Conservation (phyloP, 169 alveolate species). For the Miamiensis avidus region DNA sequence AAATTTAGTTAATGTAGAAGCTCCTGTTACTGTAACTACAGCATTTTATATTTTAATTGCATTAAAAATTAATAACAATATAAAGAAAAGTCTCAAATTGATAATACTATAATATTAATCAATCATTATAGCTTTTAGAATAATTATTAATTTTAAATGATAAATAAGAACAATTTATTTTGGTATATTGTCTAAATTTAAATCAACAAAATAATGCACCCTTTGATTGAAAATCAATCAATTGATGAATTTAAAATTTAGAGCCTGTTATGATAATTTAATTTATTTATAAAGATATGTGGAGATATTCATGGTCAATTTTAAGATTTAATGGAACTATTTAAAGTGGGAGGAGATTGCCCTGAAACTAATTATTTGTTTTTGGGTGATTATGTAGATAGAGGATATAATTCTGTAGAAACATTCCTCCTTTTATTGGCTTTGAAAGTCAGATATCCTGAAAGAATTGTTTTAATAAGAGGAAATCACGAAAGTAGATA, state of each 20-base stretch:
- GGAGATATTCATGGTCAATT: constrained; percentile 98
- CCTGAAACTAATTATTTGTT: constrained; percentile 95
- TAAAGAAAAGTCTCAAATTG: background rate
- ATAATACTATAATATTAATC: background rate
- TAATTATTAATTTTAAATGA: constrained; percentile 3
- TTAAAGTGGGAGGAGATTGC: constrained; percentile 90
- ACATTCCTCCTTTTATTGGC: constrained; percentile 97
- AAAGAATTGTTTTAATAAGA: constrained; percentile 94
- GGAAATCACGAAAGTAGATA: constrained; percentile 99
- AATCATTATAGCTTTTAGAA: background rate
- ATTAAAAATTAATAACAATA: constrained; percentile 20
- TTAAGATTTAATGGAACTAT: constrained; percentile 93
- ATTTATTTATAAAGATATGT: constrained; percentile 74
- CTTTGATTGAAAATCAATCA: no score
- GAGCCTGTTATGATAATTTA: no score
- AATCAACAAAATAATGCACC: no score
- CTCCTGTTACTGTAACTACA: constrained; percentile 80
- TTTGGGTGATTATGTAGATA: constrained; percentile 99
- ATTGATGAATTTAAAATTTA: no score
- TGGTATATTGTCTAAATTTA: no score
- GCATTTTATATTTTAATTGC: background rate
- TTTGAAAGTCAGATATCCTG: constrained; percentile 95
- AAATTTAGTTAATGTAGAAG: constrained; percentile 60
- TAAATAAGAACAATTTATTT: no score
- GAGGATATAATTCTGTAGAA: constrained; percentile 99